Evolutionary conservation across 1,284 basidiomycete species (phyloP).

Genomic region (Neotropicomus parvogracilis): DNA sequence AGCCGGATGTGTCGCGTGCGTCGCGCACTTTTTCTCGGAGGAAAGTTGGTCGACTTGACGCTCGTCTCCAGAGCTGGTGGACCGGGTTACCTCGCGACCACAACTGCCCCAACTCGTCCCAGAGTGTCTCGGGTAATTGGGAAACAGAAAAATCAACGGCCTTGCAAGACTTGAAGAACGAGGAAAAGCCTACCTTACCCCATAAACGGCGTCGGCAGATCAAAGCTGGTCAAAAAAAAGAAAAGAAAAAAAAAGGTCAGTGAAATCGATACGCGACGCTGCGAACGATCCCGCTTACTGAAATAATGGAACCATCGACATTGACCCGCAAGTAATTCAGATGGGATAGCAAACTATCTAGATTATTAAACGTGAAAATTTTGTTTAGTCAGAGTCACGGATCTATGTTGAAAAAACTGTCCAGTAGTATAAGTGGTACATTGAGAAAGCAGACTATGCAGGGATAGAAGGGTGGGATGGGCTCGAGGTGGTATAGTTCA

Average conservation of each 20-base stretch:
- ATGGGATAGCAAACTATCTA: constrained; percentile 24
- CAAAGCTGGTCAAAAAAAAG: constrained; percentile 13
- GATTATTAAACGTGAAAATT: constrained; percentile 21
- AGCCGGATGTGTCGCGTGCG: not conserved
- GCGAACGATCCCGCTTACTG: constrained; percentile 25
- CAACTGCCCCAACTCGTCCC: too few relatives aligned
- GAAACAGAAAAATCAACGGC: too few relatives aligned
- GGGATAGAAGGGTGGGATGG: constrained; percentile 15
- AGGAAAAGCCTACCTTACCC: too few relatives aligned
- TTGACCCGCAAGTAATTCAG: constrained; percentile 16
- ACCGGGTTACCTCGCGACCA: constrained; percentile 8
- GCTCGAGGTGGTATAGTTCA: constrained; percentile 29
- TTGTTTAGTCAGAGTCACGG: constrained; percentile 20
- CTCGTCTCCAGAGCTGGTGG: not conserved
- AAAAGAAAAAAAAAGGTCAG: constrained; percentile 18
- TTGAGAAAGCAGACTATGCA: constrained; percentile 31
- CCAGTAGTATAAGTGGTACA: constrained; percentile 29
- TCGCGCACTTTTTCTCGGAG: constrained; percentile 7
- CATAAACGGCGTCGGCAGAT: too few relatives aligned
- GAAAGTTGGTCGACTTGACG: not conserved
- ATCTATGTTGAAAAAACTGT: constrained; percentile 29
- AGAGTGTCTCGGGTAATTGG: too few relatives aligned
- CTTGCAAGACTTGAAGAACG: too few relatives aligned
- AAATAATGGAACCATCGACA: constrained; percentile 5
- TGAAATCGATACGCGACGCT: constrained; percentile 4